Evolutionary conservation across 2,329 filamentous ascomycete species (phyloP).

Genomic region (Chrysoporthe puriensis): DNA sequence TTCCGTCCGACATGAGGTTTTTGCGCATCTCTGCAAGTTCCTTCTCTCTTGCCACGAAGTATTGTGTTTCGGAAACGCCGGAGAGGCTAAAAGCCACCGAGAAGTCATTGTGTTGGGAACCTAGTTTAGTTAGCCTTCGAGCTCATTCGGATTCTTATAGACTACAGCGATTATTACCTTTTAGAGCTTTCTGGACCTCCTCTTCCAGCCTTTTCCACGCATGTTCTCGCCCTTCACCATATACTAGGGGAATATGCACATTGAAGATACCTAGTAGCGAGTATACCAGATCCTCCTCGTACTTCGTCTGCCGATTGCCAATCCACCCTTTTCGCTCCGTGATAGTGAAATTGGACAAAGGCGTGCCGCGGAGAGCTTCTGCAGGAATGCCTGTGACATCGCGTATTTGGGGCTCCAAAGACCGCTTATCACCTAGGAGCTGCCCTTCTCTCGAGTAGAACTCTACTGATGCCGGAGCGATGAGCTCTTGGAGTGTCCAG

Average conservation of each 20-base stretch:
- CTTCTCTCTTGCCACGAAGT: no score
- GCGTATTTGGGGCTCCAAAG: background rate
- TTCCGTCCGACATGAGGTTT: no score
- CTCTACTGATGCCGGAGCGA: background rate
- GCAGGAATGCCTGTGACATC: background rate
- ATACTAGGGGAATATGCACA: background rate
- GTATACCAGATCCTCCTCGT: background rate
- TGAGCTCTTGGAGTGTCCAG: background rate
- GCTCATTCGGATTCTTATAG: no score
- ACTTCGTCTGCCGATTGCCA: background rate
- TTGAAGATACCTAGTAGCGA: background rate
- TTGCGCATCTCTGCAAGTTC: no score
- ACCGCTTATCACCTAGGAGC: background rate
- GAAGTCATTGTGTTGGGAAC: no score
- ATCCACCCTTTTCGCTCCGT: background rate
- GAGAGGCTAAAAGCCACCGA: no score
- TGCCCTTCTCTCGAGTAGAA: background rate
- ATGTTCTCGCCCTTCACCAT: no score
- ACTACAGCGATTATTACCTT: no score
- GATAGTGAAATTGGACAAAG: background rate
- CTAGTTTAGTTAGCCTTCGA: no score
- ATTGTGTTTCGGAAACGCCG: no score
- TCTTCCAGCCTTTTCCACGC: no score
- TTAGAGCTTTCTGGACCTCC: no score
- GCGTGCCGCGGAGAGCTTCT: background rate